Evolutionary conservation across 1,284 basidiomycete genomes (phyloP), one percentile per base, ranked within the genome.

Genomic region (Sanghuangporus baumii): DNA sequence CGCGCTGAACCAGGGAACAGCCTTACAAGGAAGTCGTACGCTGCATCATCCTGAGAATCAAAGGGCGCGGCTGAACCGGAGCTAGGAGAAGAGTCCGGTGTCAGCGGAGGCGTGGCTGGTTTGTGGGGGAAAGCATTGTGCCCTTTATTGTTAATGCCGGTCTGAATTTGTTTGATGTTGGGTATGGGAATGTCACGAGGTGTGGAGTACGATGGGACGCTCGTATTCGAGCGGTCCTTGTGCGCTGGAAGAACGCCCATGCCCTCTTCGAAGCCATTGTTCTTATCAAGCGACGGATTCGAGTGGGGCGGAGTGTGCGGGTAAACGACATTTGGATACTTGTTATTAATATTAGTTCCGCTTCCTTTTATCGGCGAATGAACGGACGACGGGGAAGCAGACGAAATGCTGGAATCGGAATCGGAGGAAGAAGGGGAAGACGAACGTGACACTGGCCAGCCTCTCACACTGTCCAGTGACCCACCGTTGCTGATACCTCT

Each of bases 381-480:
- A 9, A n/a, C 56, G 12, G 63, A 46, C 67, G 71, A 68, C 26
- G 26, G 26, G 26, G 26, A 46, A 67, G 76, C 77, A 71, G 79
- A 73, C 72, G 74, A 70, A 71, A 71, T 68, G 71, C 71, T 55
- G 69, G 71, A 65, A 79, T 76, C 72, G 69, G 71, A 66, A 79
- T 76, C 72, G 61, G 75, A 76, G 67, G 26, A 31, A 70, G 76
- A 77, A 73, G 79, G 74, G 70, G 79, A 76, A 55, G 61, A 62
- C 43, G 56, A 60, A 52, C 36, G 47, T n/a, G 54, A 60, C 52
- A 50, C 50, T 58, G 63, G 69, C 79, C 76, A 66, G 89, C 83
- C 90, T 93, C 87, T 93, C 90, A 93, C 90, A 85, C 89, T 88
- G 82, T 83, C 85, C 82, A 84, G 86, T 89, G 90, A 93, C 90